These are phyloP conservation scores for Tieghemiomyces parasiticus DNA, from an alignment of 192 early-diverging fungal genomes.

Conservation along the genomic window DNA sequence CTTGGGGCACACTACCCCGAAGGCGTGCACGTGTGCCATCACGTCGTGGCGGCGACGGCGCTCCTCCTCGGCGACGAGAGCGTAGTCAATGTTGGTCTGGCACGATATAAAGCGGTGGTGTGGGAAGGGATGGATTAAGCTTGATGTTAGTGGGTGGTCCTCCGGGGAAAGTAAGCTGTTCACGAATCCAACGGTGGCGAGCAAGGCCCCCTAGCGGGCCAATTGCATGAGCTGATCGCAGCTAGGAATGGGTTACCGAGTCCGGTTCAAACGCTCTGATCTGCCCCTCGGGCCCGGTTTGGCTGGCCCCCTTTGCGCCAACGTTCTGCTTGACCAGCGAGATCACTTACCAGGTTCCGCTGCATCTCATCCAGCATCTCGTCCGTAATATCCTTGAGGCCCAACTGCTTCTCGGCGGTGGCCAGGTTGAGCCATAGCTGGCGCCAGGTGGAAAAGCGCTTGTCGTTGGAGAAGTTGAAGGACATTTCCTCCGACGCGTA, in stretches of 20 bases:
- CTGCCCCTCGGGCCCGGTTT: too few relatives aligned
- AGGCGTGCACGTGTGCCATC: slow-evolving; percentile 99
- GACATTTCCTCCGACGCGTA: slow-evolving; percentile 97
- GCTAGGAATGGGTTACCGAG: too few relatives aligned
- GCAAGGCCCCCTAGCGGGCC: too few relatives aligned
- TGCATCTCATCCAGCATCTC: slow-evolving; percentile 82
- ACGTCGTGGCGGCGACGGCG: slow-evolving; percentile 92
- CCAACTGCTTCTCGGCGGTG: slow-evolving; percentile 81
- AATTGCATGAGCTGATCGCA: too few relatives aligned
- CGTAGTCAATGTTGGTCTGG: slow-evolving; percentile 72
- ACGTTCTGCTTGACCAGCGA: too few relatives aligned
- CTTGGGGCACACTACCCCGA: slow-evolving; percentile 66
- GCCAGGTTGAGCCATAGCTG: slow-evolving; percentile 91
- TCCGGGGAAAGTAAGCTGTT: too few relatives aligned
- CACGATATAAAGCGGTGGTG: not conserved
- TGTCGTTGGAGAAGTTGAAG: slow-evolving; percentile 90
- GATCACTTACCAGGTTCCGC: slow-evolving; percentile 50
- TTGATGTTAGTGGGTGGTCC: too few relatives aligned
- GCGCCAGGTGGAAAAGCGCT: slow-evolving; percentile 91
- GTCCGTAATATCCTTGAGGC: slow-evolving; percentile 73
- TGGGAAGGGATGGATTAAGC: too few relatives aligned
- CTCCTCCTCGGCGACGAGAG: slow-evolving; percentile 76
- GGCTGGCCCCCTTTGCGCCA: too few relatives aligned
- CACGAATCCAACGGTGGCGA: too few relatives aligned
- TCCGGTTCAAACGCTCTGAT: too few relatives aligned